phyloP scores from a whole-genome alignment of 2,329 filamentous ascomycete genomes.

The Neonectria coccinea region DNA sequence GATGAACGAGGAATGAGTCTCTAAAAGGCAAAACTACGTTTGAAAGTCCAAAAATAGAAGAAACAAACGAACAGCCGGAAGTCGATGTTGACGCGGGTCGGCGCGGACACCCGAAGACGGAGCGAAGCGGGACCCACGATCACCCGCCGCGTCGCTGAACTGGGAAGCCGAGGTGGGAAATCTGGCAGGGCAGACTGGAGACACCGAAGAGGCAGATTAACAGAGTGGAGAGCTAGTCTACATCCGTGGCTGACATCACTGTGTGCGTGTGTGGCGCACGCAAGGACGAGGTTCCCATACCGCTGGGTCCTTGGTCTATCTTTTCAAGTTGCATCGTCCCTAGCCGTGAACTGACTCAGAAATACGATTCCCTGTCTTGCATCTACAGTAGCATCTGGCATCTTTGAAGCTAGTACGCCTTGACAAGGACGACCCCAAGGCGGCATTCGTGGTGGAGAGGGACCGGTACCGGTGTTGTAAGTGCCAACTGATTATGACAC shows the following conservation, averaged over 20 bases:
- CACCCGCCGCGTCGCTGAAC: constrained; percentile 19
- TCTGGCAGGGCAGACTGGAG: constrained; percentile 27
- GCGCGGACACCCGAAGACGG: constrained; percentile 34
- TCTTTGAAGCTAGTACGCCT: not conserved
- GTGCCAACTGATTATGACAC: not conserved
- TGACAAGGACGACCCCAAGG: not conserved
- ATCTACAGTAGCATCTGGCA: not conserved
- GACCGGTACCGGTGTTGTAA: not conserved
- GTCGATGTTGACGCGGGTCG: constrained; percentile 27
- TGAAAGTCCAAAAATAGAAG: constrained; percentile 23
- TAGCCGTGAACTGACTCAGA: constrained; percentile 15
- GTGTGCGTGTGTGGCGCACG: constrained; percentile 26
- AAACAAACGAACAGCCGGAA: not conserved
- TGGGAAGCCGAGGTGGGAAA: constrained; percentile 5
- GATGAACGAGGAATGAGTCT: not conserved
- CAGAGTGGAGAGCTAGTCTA: not conserved
- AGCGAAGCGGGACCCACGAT: constrained; percentile 29
- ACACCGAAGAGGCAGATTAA: constrained; percentile 21
- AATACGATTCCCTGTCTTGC: constrained; percentile 14
- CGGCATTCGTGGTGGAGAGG: not conserved
- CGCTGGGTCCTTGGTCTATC: constrained; percentile 15
- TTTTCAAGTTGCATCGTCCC: constrained; percentile 7
- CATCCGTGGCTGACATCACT: constrained; percentile 25
- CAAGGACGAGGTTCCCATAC: constrained; percentile 22
- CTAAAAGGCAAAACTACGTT: not conserved